Percentiles rank a stretch among this genome's conserved stretches.
Evolutionary conservation across 331 rosid genomes (phyloP).

Genomic region (Erythrophleum ivorense): DNA sequence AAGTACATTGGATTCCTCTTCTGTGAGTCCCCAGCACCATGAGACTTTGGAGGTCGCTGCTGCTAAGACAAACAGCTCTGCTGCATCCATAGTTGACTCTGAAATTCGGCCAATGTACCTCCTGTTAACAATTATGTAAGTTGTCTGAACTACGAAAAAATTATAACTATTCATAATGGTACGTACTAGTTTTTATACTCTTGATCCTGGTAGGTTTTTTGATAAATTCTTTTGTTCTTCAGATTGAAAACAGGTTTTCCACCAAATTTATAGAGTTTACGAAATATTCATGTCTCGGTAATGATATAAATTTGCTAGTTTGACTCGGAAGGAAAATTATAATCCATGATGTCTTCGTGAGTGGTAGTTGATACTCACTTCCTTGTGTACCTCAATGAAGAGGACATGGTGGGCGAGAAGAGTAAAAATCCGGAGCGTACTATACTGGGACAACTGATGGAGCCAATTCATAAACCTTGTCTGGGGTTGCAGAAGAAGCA

Average conservation of each 20-base stretch:
- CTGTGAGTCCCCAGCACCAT: slow-evolving; percentile 47
- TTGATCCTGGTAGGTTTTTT: slow-evolving; percentile 11
- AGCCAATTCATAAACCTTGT: slow-evolving; percentile 84
- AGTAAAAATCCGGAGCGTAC: slow-evolving; percentile 53
- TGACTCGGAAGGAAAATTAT: slow-evolving; percentile 22
- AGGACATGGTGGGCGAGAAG: slow-evolving; percentile 44
- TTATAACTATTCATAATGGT: slow-evolving; percentile 12
- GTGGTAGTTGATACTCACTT: slow-evolving; percentile 44
- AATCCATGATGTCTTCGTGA: slow-evolving; percentile 29
- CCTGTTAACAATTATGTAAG: slow-evolving; percentile 56
- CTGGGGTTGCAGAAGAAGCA: slow-evolving; percentile 57
- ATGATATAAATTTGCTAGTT: slow-evolving; percentile 39
- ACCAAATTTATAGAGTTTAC: slow-evolving; percentile 44
- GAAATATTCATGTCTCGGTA: slow-evolving; percentile 58
- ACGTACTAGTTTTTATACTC: slow-evolving; percentile 1
- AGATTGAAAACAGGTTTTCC: slow-evolving; percentile 54
- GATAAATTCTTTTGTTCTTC: slow-evolving; percentile 30
- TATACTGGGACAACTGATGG: slow-evolving; percentile 58
- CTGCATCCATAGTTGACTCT: slow-evolving; percentile 40
- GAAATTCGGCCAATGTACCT: slow-evolving; percentile 38
- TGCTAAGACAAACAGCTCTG: slow-evolving; percentile 41
- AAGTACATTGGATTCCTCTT: slow-evolving; percentile 49
- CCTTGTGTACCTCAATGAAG: slow-evolving; percentile 42
- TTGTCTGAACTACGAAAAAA: slow-evolving; percentile 28
- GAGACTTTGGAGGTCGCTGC: slow-evolving; percentile 45